Evolutionary conservation across 116 monocot genomes (phyloP), one percentile per base, ranked within the genome.

Genomic region (Cymodocea nodosa): DNA sequence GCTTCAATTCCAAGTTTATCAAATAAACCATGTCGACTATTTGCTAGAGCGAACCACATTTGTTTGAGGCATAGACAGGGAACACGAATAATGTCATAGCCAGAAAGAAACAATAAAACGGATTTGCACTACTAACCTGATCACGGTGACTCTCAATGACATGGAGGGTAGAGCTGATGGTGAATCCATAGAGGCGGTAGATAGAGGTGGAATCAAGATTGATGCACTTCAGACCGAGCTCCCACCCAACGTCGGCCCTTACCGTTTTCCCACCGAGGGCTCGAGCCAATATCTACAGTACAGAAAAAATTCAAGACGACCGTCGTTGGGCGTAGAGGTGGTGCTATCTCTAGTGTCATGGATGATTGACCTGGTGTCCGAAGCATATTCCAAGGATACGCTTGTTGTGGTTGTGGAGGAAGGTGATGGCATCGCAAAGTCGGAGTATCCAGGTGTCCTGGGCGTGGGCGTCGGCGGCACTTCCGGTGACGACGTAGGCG

Each of bases 61-160:
- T 30, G 30, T 12, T 44, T 44, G 12, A 44, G 44, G 44, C 4
- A 44, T 12, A 44, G 0, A 44, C 12, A 44, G 44, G 44, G 8
- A 6, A 44, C 12, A 44, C 12, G 9, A 30, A 44, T 44, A 1
- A 44, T 8, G 12, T 12, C 44, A 39, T 39, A 39, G 39, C 39
- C 4, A 39, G 9, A 39, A 39, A 39, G 7, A 44, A 44, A 44
- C 7, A 44, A 10, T 6, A 44, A 9, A 44, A 7, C 7, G 44
- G 12, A 44, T 9, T 44, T 44, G 44, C 44, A 44, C 1, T 39
- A 39, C 39, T 12, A 44, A 44, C 82, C 82, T 82, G 78, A 68
- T 82, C 82, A 13, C 61, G 77, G 71, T 82, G 82, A 37, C 70
- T 66, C 71, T 82, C 78, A 19, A 77, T 71, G 8, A 65, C 66